Percentiles rank a stretch among this genome's conserved stretches.
These are phyloP conservation scores for Myxozyma vanderwaltii DNA, from an alignment of 805 yeast species.

Conservation along the genomic window DNA sequence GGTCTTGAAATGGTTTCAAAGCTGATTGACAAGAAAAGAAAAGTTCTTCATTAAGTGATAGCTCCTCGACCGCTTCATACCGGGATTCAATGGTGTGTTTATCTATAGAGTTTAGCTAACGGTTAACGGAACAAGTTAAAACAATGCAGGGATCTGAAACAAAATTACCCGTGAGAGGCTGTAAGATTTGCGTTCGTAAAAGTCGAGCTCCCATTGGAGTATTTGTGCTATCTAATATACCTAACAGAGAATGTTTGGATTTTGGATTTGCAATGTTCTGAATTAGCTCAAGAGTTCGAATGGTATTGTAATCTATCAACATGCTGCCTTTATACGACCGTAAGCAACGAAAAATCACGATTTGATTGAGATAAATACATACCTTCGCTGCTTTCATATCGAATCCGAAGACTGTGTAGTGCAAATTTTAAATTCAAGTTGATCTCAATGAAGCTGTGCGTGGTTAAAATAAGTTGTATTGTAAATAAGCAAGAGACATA, in stretches of 20 bases:
- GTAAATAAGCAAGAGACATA: neutral
- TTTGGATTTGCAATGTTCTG: conserved; percentile 41
- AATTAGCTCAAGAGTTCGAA: conserved; percentile 46
- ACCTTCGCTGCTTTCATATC: conserved; percentile 30
- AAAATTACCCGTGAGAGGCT: conserved; percentile 48
- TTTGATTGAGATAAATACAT: too few relatives aligned
- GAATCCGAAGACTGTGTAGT: conserved; percentile 30
- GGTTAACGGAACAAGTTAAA: too few relatives aligned
- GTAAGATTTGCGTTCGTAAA: conserved; percentile 49
- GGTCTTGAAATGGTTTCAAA: conserved; percentile 44
- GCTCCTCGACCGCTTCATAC: conserved; percentile 45
- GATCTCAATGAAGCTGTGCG: conserved; percentile 32
- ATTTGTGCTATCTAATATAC: conserved; percentile 45
- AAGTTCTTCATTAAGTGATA: conserved; percentile 36
- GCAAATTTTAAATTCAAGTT: conserved; percentile 36
- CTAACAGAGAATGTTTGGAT: conserved; percentile 44
- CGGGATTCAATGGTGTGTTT: conserved; percentile 44
- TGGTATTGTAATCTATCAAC: conserved; percentile 49
- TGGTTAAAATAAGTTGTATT: too few relatives aligned
- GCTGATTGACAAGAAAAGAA: conserved; percentile 33
- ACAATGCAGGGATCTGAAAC: too few relatives aligned
- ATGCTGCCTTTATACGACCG: too few relatives aligned
- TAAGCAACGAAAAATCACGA: too few relatives aligned
- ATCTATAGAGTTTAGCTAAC: too few relatives aligned
- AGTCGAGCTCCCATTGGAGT: conserved; percentile 54